These are phyloP conservation scores for Phycomyces blakesleeanus DNA, from an alignment of 192 early-diverging fungal genomes.

Conservation along the genomic window DNA sequence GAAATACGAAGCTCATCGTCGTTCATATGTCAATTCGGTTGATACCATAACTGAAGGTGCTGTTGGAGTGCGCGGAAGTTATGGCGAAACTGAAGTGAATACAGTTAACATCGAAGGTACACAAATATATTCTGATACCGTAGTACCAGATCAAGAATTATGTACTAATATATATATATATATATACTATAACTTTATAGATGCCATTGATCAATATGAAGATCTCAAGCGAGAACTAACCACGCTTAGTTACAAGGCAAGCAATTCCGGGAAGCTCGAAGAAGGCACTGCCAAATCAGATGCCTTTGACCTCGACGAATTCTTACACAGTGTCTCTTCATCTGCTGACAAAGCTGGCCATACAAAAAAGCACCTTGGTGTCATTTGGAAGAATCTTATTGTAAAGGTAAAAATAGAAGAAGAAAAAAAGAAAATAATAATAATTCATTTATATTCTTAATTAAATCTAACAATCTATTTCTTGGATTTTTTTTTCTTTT, in stretches of 20 bases:
- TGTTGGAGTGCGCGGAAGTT: too few species aligned
- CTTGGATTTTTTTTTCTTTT: neutral
- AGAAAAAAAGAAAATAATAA: too few species aligned
- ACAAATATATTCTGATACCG: neutral
- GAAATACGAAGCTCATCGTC: too few species aligned
- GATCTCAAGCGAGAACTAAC: constrained; percentile 17
- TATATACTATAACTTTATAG: too few species aligned
- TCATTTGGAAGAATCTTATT: constrained; percentile 38
- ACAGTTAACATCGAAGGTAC: too few species aligned
- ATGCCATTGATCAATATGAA: constrained; percentile 13
- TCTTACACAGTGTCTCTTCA: constrained; percentile 10
- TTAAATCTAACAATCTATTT: too few species aligned
- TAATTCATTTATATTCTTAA: too few species aligned
- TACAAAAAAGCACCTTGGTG: constrained; percentile 23
- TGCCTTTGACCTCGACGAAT: constrained; percentile 16
- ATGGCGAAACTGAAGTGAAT: too few species aligned
- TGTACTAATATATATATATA: too few species aligned
- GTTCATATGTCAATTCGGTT: too few species aligned
- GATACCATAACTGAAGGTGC: too few species aligned
- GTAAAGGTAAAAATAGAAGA: constrained; percentile 27
- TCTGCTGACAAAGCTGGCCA: constrained; percentile 9
- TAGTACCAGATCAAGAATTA: neutral
- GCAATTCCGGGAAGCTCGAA: neutral
- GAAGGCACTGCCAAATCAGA: constrained; percentile 11
- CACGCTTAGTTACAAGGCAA: constrained; percentile 4